These are phyloP conservation scores for Pichia nanzhaoensis DNA, from an alignment of 805 yeast species.

Conservation along the genomic window DNA sequence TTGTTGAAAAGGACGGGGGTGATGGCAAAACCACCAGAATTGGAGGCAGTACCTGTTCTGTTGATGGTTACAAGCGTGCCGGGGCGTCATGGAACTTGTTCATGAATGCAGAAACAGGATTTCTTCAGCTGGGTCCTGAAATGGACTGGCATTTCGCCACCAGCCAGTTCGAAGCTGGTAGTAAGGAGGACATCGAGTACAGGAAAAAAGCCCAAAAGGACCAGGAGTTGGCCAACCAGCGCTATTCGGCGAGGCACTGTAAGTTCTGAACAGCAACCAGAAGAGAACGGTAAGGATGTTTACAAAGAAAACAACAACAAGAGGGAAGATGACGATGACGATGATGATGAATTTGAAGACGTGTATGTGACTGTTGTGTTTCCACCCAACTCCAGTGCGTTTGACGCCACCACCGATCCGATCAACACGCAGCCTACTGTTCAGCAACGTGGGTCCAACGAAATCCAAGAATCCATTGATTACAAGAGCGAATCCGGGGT, in stretches of 20 bases:
- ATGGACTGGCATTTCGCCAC: conserved; percentile 84
- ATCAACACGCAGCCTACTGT: conserved; percentile 1
- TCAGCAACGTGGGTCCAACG: conserved; percentile 1
- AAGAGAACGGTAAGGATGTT: conserved; percentile 3
- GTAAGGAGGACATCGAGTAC: conserved; percentile 72
- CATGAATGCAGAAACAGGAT: conserved; percentile 69
- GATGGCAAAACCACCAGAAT: conserved; percentile 31
- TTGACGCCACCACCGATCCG: conserved; percentile 20
- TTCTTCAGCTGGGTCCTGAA: conserved; percentile 73
- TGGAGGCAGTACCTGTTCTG: conserved; percentile 79
- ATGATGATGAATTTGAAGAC: conserved; percentile 38
- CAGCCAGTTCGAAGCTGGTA: conserved; percentile 74
- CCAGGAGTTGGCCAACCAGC: conserved; percentile 13
- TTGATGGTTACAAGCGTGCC: conserved; percentile 49
- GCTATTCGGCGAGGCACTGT: conserved; percentile 23
- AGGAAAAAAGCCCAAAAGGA: conserved; percentile 31
- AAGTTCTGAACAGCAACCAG: conserved; percentile 7
- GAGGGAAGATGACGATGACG: conserved; percentile 30
- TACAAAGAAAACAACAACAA: conserved; percentile 3
- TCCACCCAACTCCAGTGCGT: conserved; percentile 31
- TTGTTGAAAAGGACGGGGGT: conserved; percentile 40
- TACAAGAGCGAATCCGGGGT: conserved; percentile 10
- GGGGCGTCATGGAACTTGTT: conserved; percentile 48
- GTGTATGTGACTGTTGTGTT: conserved; percentile 51
- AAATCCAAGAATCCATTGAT: conserved; percentile 13